Conservation (phyloP, 352 stramenopile genomes). For the Halophytophthora polymorphica region DNA sequence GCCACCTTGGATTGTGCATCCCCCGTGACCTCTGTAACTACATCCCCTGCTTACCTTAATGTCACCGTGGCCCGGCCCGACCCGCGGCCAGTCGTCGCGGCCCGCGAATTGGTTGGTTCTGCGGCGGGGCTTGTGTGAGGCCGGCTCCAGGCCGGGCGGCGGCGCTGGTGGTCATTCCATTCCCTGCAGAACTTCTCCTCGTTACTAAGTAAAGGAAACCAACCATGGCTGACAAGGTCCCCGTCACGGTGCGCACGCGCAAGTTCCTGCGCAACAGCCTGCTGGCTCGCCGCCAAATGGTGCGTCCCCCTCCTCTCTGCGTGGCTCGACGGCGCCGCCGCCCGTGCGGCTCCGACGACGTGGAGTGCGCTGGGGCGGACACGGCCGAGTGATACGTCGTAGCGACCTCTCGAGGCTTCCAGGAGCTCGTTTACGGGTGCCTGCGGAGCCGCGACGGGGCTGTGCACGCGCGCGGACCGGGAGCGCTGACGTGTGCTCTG, state of each 20-base stretch:
- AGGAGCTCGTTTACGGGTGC: too few relatives aligned
- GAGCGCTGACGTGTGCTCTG: not conserved
- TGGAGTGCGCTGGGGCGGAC: not conserved
- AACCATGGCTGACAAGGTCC: conserved; percentile 90
- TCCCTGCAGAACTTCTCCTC: conserved; percentile 64
- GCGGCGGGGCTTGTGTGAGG: conserved; percentile 24
- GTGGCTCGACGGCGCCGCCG: too few relatives aligned
- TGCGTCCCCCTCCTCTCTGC: conserved; percentile 36
- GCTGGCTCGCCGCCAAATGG: conserved; percentile 96
- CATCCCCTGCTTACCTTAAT: too few relatives aligned
- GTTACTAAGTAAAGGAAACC: conserved; percentile 57
- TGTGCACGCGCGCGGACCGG: not conserved
- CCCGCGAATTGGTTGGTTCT: conserved; percentile 78
- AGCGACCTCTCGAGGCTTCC: not conserved
- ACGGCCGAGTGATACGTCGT: not conserved
- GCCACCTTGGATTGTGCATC: too few relatives aligned
- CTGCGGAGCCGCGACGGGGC: too few relatives aligned
- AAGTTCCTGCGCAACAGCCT: conserved; percentile 99
- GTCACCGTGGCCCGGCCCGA: not conserved
- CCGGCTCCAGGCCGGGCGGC: not conserved
- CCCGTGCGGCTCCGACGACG: not conserved
- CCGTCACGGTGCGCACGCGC: conserved; percentile 97
- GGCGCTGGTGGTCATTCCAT: conserved; percentile 35
- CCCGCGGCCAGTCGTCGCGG: not conserved
- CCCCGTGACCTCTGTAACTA: too few relatives aligned